These are phyloP conservation scores for Globisporangium alternatum DNA, from an alignment of 352 stramenopile species.

Conservation along the genomic window DNA sequence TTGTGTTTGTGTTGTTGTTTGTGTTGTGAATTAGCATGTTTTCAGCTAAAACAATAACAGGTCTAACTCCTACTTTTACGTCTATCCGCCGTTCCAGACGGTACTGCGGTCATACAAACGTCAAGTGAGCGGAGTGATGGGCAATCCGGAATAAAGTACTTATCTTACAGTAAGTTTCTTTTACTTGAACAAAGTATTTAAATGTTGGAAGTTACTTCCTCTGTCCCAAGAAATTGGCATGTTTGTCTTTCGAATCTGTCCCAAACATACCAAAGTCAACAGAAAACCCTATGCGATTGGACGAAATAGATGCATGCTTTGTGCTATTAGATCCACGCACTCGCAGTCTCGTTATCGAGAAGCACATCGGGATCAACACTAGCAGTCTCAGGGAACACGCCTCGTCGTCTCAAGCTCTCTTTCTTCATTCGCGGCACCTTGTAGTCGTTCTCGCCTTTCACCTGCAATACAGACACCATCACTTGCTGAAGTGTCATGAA, in stretches of 20 bases:
- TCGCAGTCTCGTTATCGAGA: constrained; percentile 4
- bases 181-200: too few species aligned
- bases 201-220: neutral
- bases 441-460: constrained; percentile 8
- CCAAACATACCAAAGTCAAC: constrained; percentile 13
- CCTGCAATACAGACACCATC: constrained; percentile 8
- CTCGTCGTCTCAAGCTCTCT: constrained; percentile 3
- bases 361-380: constrained; percentile 6
- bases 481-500: constrained; percentile 7
- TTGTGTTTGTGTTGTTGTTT: neutral
- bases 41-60: neutral
- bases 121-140: too few species aligned
- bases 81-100: too few species aligned
- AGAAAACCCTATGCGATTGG: constrained; percentile 7
- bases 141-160: too few species aligned
- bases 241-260: constrained; percentile 11
- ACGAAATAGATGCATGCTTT: constrained; percentile 10
- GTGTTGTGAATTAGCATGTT: neutral
- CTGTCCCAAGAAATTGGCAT: constrained; percentile 10
- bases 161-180: too few species aligned
- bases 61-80: too few species aligned
- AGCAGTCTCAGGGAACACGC: constrained; percentile 5
- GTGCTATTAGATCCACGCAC: constrained; percentile 11
- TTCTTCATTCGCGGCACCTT: constrained; percentile 7
- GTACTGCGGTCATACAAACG: too few species aligned